A percentile compares a stretch with the other conserved stretches of the same genome.
phyloP scores from a whole-genome alignment of 176 grass and related monocot species.

The Zea luxurians region DNA sequence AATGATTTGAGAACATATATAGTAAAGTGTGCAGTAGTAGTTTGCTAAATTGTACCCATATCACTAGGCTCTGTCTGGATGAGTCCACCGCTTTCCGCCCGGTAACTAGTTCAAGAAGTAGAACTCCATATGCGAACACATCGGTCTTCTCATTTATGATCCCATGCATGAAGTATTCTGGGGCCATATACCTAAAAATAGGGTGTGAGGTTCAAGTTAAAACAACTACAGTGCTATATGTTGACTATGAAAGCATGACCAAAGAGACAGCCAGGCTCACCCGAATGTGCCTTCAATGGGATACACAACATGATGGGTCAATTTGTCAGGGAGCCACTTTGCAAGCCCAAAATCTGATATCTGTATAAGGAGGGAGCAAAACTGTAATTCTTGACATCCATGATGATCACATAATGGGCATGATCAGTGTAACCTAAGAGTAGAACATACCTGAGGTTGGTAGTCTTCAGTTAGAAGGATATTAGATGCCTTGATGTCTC shows the following conservation, averaged over 20 bases:
- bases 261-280: constrained; percentile 46
- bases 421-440: constrained; percentile 14
- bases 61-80: constrained; percentile 86
- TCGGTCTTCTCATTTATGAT: constrained; percentile 96
- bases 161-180: constrained; percentile 99
- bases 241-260: constrained; percentile 19
- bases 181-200: constrained; percentile 78
- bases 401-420: background rate
- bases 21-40: background rate
- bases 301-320: constrained; percentile 85
- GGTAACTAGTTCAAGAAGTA: constrained; percentile 94
- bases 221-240: background rate
- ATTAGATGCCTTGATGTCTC: constrained; percentile 99
- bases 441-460: constrained; percentile 72
- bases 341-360: constrained; percentile 99
- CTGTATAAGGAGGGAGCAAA: constrained; percentile 42
- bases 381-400: constrained; percentile 12
- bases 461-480: constrained; percentile 95
- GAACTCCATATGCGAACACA: constrained; percentile 88
- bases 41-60: constrained; percentile 65
- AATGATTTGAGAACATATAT: constrained; percentile 6
- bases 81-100: constrained; percentile 83
- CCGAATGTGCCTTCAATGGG: constrained; percentile 99
- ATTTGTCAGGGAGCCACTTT: constrained; percentile 93
- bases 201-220: constrained; percentile 27